Evolutionary conservation across 768 basidiomycete genomes (phyloP).

Genomic region (Lepiota subincarnata): DNA sequence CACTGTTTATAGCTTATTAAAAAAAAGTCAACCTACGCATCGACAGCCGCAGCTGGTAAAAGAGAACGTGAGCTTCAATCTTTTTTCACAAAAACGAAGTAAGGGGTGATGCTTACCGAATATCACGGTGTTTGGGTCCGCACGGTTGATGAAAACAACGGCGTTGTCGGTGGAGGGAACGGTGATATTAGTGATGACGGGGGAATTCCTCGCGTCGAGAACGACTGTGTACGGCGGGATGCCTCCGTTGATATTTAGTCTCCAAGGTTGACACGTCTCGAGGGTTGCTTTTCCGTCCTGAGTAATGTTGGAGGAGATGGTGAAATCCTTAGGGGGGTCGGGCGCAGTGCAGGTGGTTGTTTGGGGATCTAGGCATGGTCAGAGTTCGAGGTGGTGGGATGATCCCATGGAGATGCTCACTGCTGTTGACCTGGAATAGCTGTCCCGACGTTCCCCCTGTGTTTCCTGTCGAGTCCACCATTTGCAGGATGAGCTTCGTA

Average conservation of each 20-base stretch:
- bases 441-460: slow-evolving; percentile 35
- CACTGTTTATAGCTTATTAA: not conserved
- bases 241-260: slow-evolving; percentile 39
- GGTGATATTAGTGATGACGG: slow-evolving; percentile 38
- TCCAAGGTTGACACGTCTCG: slow-evolving; percentile 44
- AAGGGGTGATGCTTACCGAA: slow-evolving; percentile 30
- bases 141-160: slow-evolving; percentile 41
- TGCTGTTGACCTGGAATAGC: slow-evolving; percentile 34
- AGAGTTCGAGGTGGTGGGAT: not conserved
- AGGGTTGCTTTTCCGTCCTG: slow-evolving; percentile 19
- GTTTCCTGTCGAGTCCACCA: slow-evolving; percentile 40
- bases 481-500: slow-evolving; percentile 36
- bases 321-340: slow-evolving; percentile 22
- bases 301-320: slow-evolving; percentile 35
- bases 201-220: slow-evolving; percentile 32
- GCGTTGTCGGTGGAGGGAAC: slow-evolving; percentile 31
- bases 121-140: slow-evolving; percentile 29
- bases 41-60: slow-evolving; percentile 32
- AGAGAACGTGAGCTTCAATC: slow-evolving; percentile 1
- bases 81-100: not conserved
- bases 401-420: slow-evolving; percentile 13
- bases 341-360: slow-evolving; percentile 28
- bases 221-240: slow-evolving; percentile 41
- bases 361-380: slow-evolving; percentile 23
- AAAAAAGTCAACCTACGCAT: slow-evolving; percentile 34